Evolutionary conservation across 371 early-diverging fungal genomes (phyloP).

Genomic region (Lichtheimia ramosa): DNA sequence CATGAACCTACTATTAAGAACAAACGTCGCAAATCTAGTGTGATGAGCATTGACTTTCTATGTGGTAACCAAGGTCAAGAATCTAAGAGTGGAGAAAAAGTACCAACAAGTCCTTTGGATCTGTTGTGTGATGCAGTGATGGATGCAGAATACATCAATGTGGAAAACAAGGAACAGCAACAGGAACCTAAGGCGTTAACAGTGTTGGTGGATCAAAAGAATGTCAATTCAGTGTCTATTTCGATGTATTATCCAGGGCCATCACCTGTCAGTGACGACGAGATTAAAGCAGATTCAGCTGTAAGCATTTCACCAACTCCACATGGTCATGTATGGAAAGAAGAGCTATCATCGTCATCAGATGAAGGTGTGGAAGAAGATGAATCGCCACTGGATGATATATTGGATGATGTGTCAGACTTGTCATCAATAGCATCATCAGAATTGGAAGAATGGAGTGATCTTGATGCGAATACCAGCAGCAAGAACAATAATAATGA

Average conservation of each 20-base stretch:
- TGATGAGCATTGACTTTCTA: conserved; percentile 48
- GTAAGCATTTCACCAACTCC: conserved; percentile 37
- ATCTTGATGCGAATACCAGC: conserved; percentile 14
- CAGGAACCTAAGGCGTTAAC: conserved; percentile 6
- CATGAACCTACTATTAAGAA: neutral
- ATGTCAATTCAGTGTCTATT: conserved; percentile 12
- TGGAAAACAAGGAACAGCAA: conserved; percentile 1
- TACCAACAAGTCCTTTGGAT: conserved; percentile 23
- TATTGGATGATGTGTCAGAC: conserved; percentile 44
- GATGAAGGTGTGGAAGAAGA: conserved; percentile 8
- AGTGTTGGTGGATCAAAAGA: conserved; percentile 19
- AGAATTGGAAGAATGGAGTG: conserved; percentile 21
- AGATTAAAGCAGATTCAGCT: conserved; percentile 42
- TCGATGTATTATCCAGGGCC: conserved; percentile 8
- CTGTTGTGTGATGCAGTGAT: conserved; percentile 40
- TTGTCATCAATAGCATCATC: conserved; percentile 40
- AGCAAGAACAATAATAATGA: neutral
- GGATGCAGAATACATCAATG: conserved; percentile 31
- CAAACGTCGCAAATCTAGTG: conserved; percentile 13
- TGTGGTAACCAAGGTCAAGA: conserved; percentile 17
- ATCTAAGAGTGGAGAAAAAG: neutral
- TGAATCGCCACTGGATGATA: conserved; percentile 21
- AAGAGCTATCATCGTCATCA: neutral
- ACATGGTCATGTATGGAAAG: neutral
- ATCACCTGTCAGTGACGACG: conserved; percentile 15